A percentile compares a stretch with the other conserved stretches of the same genome.
Conservation (phyloP, 2,329 filamentous ascomycete species). For the Lachnellula suecica region DNA sequence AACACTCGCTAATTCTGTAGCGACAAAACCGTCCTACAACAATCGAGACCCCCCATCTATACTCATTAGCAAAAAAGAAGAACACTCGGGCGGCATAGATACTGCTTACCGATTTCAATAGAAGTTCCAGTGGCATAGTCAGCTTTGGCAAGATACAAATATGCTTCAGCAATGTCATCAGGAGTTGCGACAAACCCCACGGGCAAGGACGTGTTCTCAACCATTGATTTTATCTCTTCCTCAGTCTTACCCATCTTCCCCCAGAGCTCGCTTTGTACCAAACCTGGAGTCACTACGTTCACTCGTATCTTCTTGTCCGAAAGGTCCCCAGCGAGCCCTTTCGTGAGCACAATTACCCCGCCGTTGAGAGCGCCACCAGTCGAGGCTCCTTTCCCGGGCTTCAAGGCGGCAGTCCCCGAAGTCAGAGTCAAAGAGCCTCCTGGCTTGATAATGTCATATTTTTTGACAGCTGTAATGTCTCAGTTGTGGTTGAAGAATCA, state of each 20-base stretch:
- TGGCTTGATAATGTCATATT: slow-evolving; percentile 37
- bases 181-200: slow-evolving; percentile 33
- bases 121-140: slow-evolving; percentile 35
- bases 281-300: slow-evolving; percentile 59
- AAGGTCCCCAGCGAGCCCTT: slow-evolving; percentile 60
- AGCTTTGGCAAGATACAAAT: slow-evolving; percentile 41
- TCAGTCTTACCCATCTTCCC: slow-evolving; percentile 27
- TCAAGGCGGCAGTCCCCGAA: slow-evolving; percentile 36
- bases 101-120: slow-evolving; percentile 17
- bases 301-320: slow-evolving; percentile 54
- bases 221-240: slow-evolving; percentile 27
- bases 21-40: no score
- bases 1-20: no score
- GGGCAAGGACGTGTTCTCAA: slow-evolving; percentile 22
- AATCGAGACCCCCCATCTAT: no score
- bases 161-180: slow-evolving; percentile 42
- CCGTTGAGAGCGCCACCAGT: slow-evolving; percentile 37
- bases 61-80: no score
- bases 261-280: slow-evolving; percentile 49
- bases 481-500: background rate
- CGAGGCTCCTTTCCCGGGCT: slow-evolving; percentile 37
- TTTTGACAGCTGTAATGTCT: slow-evolving; percentile 29
- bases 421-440: slow-evolving; percentile 40
- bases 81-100: no score
- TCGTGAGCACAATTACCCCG: slow-evolving; percentile 50